A percentile compares a stretch with the other conserved stretches of the same genome.
These are phyloP conservation scores for Pouteria glomerata DNA, from an alignment of 148 eudicot species.

Conservation along the genomic window DNA sequence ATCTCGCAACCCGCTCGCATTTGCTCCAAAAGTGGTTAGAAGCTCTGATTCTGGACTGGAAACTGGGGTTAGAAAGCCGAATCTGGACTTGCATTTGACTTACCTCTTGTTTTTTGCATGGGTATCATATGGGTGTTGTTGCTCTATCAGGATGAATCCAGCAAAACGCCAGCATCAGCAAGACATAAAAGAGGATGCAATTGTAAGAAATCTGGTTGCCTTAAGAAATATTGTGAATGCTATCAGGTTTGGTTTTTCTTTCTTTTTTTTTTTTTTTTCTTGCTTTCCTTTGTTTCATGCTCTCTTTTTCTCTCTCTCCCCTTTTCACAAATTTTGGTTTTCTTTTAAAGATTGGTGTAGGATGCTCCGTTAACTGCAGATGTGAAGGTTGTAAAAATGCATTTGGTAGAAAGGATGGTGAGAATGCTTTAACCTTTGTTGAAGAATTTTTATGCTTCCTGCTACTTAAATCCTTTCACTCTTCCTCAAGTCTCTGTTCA, in stretches of 20 bases:
- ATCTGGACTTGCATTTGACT: slow-evolving; percentile 4
- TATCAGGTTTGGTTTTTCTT: slow-evolving; percentile 59
- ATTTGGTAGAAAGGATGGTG: slow-evolving; percentile 89
- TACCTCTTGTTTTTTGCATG: not conserved
- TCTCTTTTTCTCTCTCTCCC: not conserved
- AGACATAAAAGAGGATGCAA: slow-evolving; percentile 98
- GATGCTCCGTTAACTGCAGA: slow-evolving; percentile 90
- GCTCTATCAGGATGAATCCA: slow-evolving; percentile 65
- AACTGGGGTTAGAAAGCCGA: slow-evolving; percentile 37
- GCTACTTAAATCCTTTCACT: not conserved
- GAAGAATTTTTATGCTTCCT: not conserved
- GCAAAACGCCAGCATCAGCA: slow-evolving; percentile 92
- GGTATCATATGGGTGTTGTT: slow-evolving; percentile 3
- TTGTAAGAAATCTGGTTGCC: slow-evolving; percentile 93
- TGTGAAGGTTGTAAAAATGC: slow-evolving; percentile 93
- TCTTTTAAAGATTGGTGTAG: slow-evolving; percentile 78
- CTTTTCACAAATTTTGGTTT: slow-evolving; percentile 7
- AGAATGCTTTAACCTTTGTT: slow-evolving; percentile 13
- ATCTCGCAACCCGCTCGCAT: slow-evolving; percentile 95
- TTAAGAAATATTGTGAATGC: slow-evolving; percentile 98
- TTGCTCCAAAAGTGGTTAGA: slow-evolving; percentile 95
- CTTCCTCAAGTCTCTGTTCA: not conserved
- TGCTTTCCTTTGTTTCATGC: slow-evolving; percentile 1
- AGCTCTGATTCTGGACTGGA: slow-evolving; percentile 52
- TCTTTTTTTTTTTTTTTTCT: not conserved